phyloP scores from a whole-genome alignment of 371 early-diverging fungal genomes.

The Batkoa obscura region DNA sequence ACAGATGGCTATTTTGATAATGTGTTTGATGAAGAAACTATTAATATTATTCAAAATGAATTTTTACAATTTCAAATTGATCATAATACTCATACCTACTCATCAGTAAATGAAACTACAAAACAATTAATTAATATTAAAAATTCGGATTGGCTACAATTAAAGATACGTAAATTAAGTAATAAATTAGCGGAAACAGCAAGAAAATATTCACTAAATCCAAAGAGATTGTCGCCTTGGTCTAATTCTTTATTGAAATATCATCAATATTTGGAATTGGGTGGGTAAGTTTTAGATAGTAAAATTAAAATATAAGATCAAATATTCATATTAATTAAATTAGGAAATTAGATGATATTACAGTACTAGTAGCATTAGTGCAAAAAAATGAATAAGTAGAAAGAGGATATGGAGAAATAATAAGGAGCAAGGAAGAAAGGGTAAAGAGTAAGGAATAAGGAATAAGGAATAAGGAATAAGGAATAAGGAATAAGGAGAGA shows the following conservation, averaged over 20 bases:
- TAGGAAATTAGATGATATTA: slow-evolving; percentile 24
- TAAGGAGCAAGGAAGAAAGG: no score
- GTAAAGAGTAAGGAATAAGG: no score
- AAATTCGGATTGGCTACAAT: not conserved
- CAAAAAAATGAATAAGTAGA: not conserved
- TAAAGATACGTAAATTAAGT: not conserved
- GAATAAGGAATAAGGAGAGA: no score
- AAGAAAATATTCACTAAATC: slow-evolving; percentile 15
- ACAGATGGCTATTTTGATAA: slow-evolving; percentile 56
- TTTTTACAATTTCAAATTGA: not conserved
- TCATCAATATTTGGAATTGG: not conserved
- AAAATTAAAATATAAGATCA: no score
- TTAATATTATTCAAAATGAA: slow-evolving; percentile 23
- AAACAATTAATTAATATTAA: not conserved
- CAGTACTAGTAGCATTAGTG: slow-evolving; percentile 20
- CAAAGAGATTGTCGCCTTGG: slow-evolving; percentile 9
- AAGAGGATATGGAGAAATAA: no score
- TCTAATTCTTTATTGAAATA: slow-evolving; percentile 2
- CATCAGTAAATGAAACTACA: not conserved
- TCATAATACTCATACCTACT: no score
- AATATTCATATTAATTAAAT: no score
- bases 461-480: no score
- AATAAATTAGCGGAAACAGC: slow-evolving; percentile 16
- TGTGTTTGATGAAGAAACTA: slow-evolving; percentile 37
- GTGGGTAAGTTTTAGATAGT: not conserved